Evolutionary conservation across 495 filamentous ascomycete species (phyloP).

Genomic region (Echria macrotheca): DNA sequence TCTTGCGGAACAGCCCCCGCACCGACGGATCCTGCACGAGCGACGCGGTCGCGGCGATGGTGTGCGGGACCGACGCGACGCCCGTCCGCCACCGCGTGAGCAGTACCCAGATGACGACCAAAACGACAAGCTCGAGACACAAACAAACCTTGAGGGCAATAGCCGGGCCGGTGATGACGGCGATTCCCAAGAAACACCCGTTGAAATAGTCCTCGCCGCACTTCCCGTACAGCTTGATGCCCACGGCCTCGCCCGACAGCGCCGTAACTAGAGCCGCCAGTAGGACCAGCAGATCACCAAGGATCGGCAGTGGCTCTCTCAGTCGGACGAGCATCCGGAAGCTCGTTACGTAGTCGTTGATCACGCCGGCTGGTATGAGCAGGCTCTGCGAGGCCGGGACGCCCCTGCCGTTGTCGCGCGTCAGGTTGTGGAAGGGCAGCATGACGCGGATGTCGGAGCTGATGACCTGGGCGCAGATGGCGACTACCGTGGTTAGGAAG

Average conservation of each 20-base stretch:
- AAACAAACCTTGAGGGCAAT: background rate
- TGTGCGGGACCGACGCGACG: background rate
- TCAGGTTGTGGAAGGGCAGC: constrained; percentile 25
- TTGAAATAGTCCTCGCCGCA: constrained; percentile 6
- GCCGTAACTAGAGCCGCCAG: constrained; percentile 22
- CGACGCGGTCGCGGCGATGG: background rate
- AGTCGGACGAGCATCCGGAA: constrained; percentile 17
- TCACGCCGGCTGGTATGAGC: constrained; percentile 16
- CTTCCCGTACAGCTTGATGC: constrained; percentile 17
- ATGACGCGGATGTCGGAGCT: constrained; percentile 19
- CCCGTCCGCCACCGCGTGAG: constrained; percentile 1
- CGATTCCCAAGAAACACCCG: constrained; percentile 20
- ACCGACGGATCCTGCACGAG: background rate
- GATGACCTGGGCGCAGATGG: constrained; percentile 22
- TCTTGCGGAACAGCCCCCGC: background rate
- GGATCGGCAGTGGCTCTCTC: constrained; percentile 16
- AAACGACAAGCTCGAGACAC: background rate
- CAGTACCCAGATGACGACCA: background rate
- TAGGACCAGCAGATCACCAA: constrained; percentile 18
- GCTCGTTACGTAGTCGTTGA: constrained; percentile 13
- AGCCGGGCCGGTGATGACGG: constrained; percentile 21
- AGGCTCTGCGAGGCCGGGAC: constrained; percentile 10
- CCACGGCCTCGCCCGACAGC: constrained; percentile 22
- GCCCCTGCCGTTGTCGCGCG: constrained; percentile 16
- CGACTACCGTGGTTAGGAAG: constrained; percentile 19